Percentiles rank a stretch among this genome's conserved stretches.
Evolutionary conservation across 169 alveolate genomes (phyloP).

Genomic region (Cryptosporidium ubiquitum): DNA sequence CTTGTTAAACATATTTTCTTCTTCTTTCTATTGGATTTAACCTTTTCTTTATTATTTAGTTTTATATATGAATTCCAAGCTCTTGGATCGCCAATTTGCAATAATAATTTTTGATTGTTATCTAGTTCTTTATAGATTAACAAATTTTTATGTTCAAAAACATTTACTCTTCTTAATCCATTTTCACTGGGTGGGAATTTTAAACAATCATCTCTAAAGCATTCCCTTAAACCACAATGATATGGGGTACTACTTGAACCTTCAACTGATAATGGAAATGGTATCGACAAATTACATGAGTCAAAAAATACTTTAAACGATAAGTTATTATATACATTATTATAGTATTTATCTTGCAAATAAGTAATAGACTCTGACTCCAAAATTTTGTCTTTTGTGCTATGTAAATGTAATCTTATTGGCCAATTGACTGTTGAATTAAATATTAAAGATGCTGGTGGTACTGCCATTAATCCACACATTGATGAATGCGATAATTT

Average conservation of each 20-base stretch:
- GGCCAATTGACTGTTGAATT: conserved; percentile 75
- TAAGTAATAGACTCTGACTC: conserved; percentile 57
- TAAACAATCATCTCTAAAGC: conserved; percentile 24
- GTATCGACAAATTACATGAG: conserved; percentile 44
- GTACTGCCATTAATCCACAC: conserved; percentile 70
- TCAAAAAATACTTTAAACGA: conserved; percentile 66
- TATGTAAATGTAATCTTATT: conserved; percentile 51
- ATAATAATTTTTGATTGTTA: conserved; percentile 42
- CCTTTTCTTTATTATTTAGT: neutral
- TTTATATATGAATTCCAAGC: conserved; percentile 55
- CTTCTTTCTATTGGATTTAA: neutral
- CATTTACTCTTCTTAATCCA: conserved; percentile 39
- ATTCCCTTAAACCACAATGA: conserved; percentile 56
- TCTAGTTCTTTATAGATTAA: conserved; percentile 40
- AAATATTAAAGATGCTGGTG: conserved; percentile 49
- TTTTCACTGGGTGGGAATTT: neutral
- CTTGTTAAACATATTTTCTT: conserved; percentile 30
- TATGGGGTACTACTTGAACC: neutral
- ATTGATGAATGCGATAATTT: conserved; percentile 57
- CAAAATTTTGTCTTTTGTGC: conserved; percentile 9
- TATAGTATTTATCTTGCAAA: conserved; percentile 63
- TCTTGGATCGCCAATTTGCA: conserved; percentile 63
- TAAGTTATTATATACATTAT: conserved; percentile 24
- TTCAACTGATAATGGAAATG: conserved; percentile 20
- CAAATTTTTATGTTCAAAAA: conserved; percentile 1